Percentiles rank a stretch among this genome's conserved stretches.
phyloP scores from a whole-genome alignment of 2,329 filamentous ascomycete species.

The Aspergillus caelatus region DNA sequence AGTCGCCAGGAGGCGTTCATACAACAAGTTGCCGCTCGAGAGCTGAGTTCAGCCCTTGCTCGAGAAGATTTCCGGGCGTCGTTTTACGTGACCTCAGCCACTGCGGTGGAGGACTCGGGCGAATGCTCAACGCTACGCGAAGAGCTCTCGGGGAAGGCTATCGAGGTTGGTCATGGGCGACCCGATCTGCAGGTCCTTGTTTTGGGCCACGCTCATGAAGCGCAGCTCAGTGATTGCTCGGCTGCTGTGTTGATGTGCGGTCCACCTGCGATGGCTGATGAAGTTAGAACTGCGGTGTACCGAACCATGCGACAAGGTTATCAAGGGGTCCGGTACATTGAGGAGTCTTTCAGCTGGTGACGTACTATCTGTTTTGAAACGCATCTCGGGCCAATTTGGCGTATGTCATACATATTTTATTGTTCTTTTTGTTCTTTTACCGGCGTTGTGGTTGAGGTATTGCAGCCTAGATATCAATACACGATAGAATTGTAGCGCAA shows the following conservation, averaged over 20 bases:
- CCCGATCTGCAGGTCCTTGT: constrained; percentile 43
- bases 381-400: not conserved
- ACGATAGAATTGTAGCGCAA: not conserved
- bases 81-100: constrained; percentile 31
- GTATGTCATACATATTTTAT: not conserved
- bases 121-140: not conserved
- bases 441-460: not conserved
- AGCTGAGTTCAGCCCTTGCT: constrained; percentile 29
- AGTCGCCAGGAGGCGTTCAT: constrained; percentile 36
- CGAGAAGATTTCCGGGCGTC: constrained; percentile 35
- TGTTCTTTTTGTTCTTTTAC: not conserved
- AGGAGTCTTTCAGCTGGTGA: constrained; percentile 49
- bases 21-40: constrained; percentile 27
- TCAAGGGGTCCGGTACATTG: constrained; percentile 46
- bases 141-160: not conserved
- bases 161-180: constrained; percentile 28
- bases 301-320: constrained; percentile 37
- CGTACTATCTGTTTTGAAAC: not conserved
- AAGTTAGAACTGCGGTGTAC: constrained; percentile 46
- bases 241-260: constrained; percentile 50
- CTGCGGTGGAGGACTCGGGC: not conserved
- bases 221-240: constrained; percentile 27
- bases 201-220: constrained; percentile 34
- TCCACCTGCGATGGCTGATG: constrained; percentile 49
- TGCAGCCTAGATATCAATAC: not conserved